Percentiles rank a stretch among this genome's conserved stretches.
phyloP scores from a whole-genome alignment of 495 filamentous ascomycete species.

The Paragyromitra xinjiangensis region DNA sequence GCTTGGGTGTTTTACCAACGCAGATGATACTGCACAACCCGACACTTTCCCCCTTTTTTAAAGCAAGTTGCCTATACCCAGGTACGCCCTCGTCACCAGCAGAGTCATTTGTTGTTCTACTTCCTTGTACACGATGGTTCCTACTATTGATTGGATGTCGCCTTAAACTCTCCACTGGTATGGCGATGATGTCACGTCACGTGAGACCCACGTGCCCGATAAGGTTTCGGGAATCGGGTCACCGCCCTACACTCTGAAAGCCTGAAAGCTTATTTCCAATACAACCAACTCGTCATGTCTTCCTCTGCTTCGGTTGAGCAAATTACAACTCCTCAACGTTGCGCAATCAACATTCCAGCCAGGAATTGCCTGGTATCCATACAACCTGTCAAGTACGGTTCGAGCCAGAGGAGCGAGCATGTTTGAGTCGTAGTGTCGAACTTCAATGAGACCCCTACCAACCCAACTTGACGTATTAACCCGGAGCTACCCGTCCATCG shows the following conservation, averaged over 20 bases:
- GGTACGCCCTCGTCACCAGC: neutral
- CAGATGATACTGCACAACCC: neutral
- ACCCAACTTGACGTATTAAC: neutral
- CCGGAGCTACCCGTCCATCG: neutral
- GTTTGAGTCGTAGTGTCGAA: neutral
- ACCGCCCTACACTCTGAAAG: neutral
- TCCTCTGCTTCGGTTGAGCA: neutral
- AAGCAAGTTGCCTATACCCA: neutral
- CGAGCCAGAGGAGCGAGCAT: neutral
- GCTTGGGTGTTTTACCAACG: constrained; percentile 2
- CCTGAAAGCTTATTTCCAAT: constrained; percentile 39
- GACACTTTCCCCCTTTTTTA: neutral
- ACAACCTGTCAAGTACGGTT: neutral
- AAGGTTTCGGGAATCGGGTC: constrained; percentile 40
- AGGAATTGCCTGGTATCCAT: neutral
- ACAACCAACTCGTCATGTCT: constrained; percentile 29
- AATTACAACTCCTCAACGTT: neutral
- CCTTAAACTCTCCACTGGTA: neutral
- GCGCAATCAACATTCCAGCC: neutral
- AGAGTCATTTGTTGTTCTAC: neutral
- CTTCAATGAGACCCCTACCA: neutral
- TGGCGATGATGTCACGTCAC: constrained; percentile 23
- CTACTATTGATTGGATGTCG: neutral
- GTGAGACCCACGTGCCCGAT: constrained; percentile 23
- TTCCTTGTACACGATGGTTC: neutral